A percentile compares a stretch with the other conserved stretches of the same genome.
phyloP scores from a whole-genome alignment of 148 eudicot species.

The Gaultheria prostrata region DNA sequence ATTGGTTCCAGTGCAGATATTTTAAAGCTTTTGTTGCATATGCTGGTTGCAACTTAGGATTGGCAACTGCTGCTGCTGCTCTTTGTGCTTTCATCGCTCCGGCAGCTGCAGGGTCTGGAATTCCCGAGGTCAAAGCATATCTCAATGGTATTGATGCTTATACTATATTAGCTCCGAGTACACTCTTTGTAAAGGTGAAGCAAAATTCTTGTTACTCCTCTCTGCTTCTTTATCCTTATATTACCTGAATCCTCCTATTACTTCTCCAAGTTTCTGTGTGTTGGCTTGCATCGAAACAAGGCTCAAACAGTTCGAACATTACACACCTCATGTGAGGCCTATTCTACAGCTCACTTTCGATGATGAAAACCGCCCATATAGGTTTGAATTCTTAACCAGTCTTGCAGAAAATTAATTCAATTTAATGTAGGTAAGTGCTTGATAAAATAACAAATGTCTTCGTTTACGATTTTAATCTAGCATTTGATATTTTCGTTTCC shows the following conservation, averaged over 20 bases:
- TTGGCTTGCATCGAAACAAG: background rate
- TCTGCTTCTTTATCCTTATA: background rate
- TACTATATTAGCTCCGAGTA: constrained; percentile 78
- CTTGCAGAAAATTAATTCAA: background rate
- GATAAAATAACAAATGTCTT: background rate
- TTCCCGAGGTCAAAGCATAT: constrained; percentile 92
- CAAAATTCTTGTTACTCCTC: background rate
- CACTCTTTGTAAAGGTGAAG: constrained; percentile 74
- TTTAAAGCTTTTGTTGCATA: constrained; percentile 50
- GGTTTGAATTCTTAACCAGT: background rate
- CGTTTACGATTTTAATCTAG: background rate
- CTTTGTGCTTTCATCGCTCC: constrained; percentile 81
- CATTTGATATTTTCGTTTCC: too few relatives aligned
- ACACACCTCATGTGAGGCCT: background rate
- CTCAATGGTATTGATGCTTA: constrained; percentile 87
- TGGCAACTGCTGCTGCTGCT: constrained; percentile 54
- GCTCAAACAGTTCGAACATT: background rate
- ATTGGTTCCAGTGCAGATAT: constrained; percentile 50
- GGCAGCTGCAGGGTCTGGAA: constrained; percentile 90
- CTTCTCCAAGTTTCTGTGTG: background rate
- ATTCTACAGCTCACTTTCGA: background rate
- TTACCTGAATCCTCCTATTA: background rate
- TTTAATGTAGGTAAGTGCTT: background rate
- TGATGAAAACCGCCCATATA: background rate
- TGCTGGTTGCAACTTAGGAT: constrained; percentile 50